Evolutionary conservation across 108 stramenopile species (phyloP).

Genomic region (Cyclotella choctawhatcheeana): DNA sequence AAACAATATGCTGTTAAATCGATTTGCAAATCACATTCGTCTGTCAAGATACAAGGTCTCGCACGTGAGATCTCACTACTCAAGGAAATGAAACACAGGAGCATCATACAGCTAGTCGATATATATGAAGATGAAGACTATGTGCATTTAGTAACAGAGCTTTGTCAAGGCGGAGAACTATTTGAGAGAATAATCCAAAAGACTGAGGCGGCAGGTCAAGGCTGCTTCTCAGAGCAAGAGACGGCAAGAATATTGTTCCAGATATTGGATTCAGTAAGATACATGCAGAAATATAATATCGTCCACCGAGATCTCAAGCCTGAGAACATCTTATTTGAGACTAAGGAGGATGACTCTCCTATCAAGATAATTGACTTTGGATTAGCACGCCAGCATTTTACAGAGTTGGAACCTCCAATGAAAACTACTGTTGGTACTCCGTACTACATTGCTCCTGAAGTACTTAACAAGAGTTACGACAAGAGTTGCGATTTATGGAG

Average conservation of each 20-base stretch:
- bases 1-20: constrained; percentile 48
- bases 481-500: constrained; percentile 77
- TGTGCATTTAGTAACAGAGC: constrained; percentile 81
- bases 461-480: constrained; percentile 51
- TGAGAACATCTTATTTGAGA: constrained; percentile 45
- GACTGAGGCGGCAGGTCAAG: constrained; percentile 19
- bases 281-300: constrained; percentile 74
- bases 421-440: constrained; percentile 80
- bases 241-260: constrained; percentile 58
- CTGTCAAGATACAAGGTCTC: constrained; percentile 24
- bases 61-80: constrained; percentile 60
- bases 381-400: constrained; percentile 57
- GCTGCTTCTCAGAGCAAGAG: constrained; percentile 60
- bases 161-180: constrained; percentile 84
- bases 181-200: constrained; percentile 77
- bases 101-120: constrained; percentile 76
- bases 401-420: constrained; percentile 33
- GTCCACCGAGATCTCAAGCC: constrained; percentile 71
- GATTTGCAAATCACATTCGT: constrained; percentile 25
- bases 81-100: constrained; percentile 65
- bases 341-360: constrained; percentile 54
- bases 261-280: constrained; percentile 66
- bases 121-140: constrained; percentile 75
- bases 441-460: constrained; percentile 90
- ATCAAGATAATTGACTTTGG: constrained; percentile 95